Percentiles rank a stretch among this genome's conserved stretches.
These are phyloP conservation scores for Saccharomycodes ludwigii DNA, from an alignment of 805 yeast genomes.

Conservation along the genomic window DNA sequence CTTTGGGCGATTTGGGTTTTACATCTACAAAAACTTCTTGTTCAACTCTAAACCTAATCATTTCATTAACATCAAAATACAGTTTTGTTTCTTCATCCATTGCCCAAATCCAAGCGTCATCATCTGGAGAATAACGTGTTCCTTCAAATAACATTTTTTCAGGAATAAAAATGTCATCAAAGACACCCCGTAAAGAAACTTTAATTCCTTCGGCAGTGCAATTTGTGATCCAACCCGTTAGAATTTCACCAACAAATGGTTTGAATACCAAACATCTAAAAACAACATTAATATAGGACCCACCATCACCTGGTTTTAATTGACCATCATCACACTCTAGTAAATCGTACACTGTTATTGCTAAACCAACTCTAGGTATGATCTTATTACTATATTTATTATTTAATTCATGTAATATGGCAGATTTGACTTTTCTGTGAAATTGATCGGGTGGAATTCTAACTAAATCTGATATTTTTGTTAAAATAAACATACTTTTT, in stretches of 20 bases:
- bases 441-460: conserved; percentile 82
- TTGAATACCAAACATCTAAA: conserved; percentile 76
- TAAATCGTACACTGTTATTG: conserved; percentile 75
- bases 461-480: conserved; percentile 71
- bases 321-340: conserved; percentile 77
- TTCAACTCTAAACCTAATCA: conserved; percentile 82
- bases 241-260: conserved; percentile 87
- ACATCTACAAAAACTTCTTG: conserved; percentile 76
- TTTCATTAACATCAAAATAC: conserved; percentile 82
- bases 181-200: conserved; percentile 55
- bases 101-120: conserved; percentile 95
- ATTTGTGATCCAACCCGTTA: conserved; percentile 87
- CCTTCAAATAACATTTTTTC: conserved; percentile 69
- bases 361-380: conserved; percentile 73
- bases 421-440: conserved; percentile 54
- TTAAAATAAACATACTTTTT: conserved; percentile 63
- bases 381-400: conserved; percentile 79
- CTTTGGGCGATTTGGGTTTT: conserved; percentile 63
- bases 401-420: conserved; percentile 71
- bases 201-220: conserved; percentile 82
- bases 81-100: conserved; percentile 58
- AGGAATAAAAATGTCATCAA: conserved; percentile 87
- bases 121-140: conserved; percentile 52
- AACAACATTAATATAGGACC: conserved; percentile 59
- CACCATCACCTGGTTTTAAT: conserved; percentile 90